These are phyloP conservation scores for Chytriomyces confervae DNA, from an alignment of 192 early-diverging fungal genomes.

Conservation along the genomic window DNA sequence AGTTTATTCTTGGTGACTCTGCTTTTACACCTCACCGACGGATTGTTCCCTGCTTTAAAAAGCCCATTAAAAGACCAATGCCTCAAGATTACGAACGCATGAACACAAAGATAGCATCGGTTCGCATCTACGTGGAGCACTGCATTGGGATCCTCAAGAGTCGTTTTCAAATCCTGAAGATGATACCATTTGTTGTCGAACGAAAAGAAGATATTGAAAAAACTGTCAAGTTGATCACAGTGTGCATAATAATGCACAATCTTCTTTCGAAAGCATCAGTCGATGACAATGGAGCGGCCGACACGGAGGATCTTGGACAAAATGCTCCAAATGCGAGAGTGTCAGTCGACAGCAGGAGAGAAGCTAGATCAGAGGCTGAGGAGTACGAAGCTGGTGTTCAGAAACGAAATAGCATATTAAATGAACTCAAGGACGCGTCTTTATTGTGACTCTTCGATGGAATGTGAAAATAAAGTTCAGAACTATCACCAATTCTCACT, in stretches of 20 bases:
- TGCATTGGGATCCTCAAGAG: slow-evolving; percentile 1
- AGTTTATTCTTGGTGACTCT: neutral
- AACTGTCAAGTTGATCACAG: neutral
- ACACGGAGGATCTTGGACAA: too few species aligned
- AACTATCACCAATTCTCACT: too few species aligned
- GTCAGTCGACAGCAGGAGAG: too few species aligned
- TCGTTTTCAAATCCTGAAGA: neutral
- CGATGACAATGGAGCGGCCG: too few species aligned
- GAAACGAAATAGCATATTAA: too few species aligned
- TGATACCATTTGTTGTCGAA: neutral
- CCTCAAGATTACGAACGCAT: neutral
- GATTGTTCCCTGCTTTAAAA: neutral
- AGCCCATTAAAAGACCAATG: neutral
- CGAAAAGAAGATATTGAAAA: neutral
- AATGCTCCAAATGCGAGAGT: too few species aligned
- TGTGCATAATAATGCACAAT: neutral
- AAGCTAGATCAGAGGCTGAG: too few species aligned
- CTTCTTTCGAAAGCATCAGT: too few species aligned
- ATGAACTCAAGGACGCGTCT: too few species aligned
- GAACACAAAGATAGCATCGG: neutral
- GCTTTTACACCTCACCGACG: neutral
- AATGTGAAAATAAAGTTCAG: too few species aligned
- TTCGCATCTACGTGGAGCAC: neutral
- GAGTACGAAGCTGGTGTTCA: too few species aligned
- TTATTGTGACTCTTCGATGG: too few species aligned